Evolutionary conservation across 768 basidiomycete genomes (phyloP).

Genomic region (Boletus edulis): DNA sequence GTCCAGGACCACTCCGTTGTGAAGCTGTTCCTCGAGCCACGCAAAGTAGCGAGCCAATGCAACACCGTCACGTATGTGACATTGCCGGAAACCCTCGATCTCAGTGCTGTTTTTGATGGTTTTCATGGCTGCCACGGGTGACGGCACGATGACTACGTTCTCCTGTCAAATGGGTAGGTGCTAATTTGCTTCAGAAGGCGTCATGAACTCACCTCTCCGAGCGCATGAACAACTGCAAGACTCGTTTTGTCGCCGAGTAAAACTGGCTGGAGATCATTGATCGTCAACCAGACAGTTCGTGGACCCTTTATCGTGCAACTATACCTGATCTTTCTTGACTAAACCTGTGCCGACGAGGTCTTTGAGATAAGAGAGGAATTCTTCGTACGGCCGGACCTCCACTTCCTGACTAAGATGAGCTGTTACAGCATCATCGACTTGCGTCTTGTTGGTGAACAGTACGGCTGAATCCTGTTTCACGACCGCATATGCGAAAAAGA

Average conservation of each 20-base stretch:
- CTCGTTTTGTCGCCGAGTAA: constrained; percentile 76
- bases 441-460: constrained; percentile 65
- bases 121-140: constrained; percentile 78
- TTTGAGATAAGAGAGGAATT: constrained; percentile 63
- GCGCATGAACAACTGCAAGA: constrained; percentile 76
- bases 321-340: constrained; percentile 33
- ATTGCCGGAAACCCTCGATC: constrained; percentile 84
- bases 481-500: constrained; percentile 92
- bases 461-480: constrained; percentile 56
- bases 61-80: constrained; percentile 86
- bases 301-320: constrained; percentile 1
- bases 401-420: constrained; percentile 57
- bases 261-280: constrained; percentile 50
- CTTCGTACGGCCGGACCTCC: constrained; percentile 66
- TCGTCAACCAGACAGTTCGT: not conserved
- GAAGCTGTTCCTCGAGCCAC: constrained; percentile 88
- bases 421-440: constrained; percentile 41
- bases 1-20: constrained; percentile 55
- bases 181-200: not conserved
- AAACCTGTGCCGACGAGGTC: constrained; percentile 39
- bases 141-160: constrained; percentile 58
- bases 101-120: constrained; percentile 80
- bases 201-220: constrained; percentile 55
- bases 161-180: constrained; percentile 36
- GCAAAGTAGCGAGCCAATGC: constrained; percentile 89